These are phyloP conservation scores for Cronartium ribicola DNA, from an alignment of 1,284 basidiomycete species.

Conservation along the genomic window DNA sequence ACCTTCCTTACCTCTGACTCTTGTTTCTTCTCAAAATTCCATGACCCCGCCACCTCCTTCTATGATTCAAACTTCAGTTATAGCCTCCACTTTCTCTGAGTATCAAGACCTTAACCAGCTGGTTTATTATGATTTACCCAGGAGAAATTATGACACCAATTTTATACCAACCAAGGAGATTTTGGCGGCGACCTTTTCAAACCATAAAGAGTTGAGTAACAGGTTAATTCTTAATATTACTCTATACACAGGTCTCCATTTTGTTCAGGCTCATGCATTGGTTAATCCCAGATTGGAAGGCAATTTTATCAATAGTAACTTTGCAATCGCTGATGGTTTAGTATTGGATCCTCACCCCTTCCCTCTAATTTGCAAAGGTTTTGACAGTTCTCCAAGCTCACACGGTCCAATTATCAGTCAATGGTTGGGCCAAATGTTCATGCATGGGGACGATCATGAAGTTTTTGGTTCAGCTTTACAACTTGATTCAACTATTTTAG, in stretches of 20 bases:
- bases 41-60: too few relatives aligned
- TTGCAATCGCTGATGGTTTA: not conserved
- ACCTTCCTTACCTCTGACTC: too few relatives aligned
- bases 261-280: not conserved
- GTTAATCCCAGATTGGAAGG: not conserved
- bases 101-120: not conserved
- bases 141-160: not conserved
- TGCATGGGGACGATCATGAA: not conserved
- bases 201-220: not conserved
- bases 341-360: not conserved
- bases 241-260: not conserved
- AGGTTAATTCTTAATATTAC: not conserved
- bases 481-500: not conserved
- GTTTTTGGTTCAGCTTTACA: not conserved
- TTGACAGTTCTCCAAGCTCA: not conserved
- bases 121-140: not conserved
- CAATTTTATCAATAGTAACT: not conserved
- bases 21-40: too few relatives aligned
- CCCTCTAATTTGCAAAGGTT: not conserved
- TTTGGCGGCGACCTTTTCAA: not conserved
- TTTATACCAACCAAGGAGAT: not conserved
- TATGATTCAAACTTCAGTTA: too few relatives aligned
- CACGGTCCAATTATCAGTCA: not conserved
- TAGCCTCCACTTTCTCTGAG: too few relatives aligned
- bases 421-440: not conserved